Evolutionary conservation across 2,329 filamentous ascomycete species (phyloP), one percentile per base, ranked within the genome.

Genomic region (Mariannaea sp.): DNA sequence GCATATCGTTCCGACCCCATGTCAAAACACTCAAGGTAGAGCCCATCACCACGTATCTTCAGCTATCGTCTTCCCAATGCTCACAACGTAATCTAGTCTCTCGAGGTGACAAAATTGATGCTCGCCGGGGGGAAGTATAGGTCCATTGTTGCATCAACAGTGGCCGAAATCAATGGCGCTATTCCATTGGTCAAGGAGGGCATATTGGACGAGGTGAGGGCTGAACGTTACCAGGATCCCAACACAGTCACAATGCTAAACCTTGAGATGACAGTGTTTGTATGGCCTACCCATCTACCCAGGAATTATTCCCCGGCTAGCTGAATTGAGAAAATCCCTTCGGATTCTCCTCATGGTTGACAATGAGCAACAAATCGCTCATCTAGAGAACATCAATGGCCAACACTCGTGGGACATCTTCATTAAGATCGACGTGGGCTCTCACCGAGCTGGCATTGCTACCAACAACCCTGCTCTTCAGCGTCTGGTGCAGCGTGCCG

Each of bases 1-100:
- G 69, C 0, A 70, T 77, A 22, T 53, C 59, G 3, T 76, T 77
- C 20, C 61, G 75, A 16, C 73, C 74, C 14, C 75, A 77, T 57
- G 70, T 77, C n/a, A 77, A 77, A 58, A 77, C 75, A 0, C 65
- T 77, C 19, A 77, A 77, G 68, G 75, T 73, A n/a, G n/a, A n/a
- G n/a, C n/a, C n/a, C n/a, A n/a, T 32, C 2, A 29, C 14, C 1
- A 3, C 3, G n/a, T 10, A 3, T 2, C 3, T 13, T 7, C 2
- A 1, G 17, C 4, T 1, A 2, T 3, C 4, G 13, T 9, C 9
- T 2, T 7, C 2, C 9, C 0, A 14, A 13, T 7, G 10, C 7
- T 30, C 29, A 9, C 24, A 40, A 8, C 19, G n/a, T 5, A 9
- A 1, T 20, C 3, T 7, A 77, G 69, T 73, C 68, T 1, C 56